Evolutionary conservation across 2,329 filamentous ascomycete species (phyloP).

Genomic region (Rhynchosporium agropyri): DNA sequence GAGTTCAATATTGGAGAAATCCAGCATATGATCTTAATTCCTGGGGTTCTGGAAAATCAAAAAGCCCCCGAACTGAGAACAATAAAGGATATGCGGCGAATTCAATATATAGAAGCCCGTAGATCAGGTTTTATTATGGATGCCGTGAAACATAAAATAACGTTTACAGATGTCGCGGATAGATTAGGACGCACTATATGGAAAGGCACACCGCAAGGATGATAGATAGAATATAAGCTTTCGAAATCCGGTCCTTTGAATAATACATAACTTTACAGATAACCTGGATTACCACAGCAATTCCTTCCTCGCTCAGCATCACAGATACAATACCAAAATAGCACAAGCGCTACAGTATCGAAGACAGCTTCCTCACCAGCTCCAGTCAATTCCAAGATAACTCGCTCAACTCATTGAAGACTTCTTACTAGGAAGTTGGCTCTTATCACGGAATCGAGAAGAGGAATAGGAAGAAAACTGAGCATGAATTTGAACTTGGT

Average conservation of each 20-base stretch:
- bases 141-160: constrained; percentile 6
- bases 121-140: no score
- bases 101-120: neutral
- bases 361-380: neutral
- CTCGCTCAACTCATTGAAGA: constrained; percentile 1
- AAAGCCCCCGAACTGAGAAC: neutral
- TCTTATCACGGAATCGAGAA: constrained; percentile 58
- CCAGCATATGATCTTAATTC: neutral
- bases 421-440: constrained; percentile 24
- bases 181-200: neutral
- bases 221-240: neutral
- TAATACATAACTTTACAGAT: neutral
- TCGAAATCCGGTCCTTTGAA: neutral
- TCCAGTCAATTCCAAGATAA: neutral
- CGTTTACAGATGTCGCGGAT: neutral
- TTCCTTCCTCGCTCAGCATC: no score
- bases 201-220: neutral
- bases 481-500: constrained; percentile 67
- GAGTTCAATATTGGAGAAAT: neutral
- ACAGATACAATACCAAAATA: neutral
- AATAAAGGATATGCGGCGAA: neutral
- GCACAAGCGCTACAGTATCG: neutral
- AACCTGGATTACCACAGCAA: neutral
- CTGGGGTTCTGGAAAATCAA: neutral
- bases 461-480: constrained; percentile 71